A percentile compares a stretch with the other conserved stretches of the same genome.
These are phyloP conservation scores for Lepiota brunneoincarnata DNA, from an alignment of 768 basidiomycete species.

Conservation along the genomic window DNA sequence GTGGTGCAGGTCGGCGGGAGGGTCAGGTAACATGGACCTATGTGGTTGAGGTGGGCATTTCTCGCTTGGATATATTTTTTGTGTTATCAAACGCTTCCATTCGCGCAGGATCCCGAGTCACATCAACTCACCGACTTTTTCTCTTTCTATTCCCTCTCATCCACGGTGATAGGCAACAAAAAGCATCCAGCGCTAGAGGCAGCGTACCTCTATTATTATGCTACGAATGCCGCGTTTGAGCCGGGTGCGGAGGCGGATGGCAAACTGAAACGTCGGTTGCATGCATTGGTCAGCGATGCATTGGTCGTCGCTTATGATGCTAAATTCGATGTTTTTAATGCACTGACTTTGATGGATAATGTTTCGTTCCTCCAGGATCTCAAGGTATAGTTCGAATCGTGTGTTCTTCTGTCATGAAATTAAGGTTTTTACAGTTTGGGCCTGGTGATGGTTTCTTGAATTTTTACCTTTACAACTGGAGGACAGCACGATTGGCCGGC, in stretches of 20 bases:
- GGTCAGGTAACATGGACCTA: slow-evolving; percentile 95
- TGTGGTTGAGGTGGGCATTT: slow-evolving; percentile 77
- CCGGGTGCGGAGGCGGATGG: slow-evolving; percentile 59
- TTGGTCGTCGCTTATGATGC: slow-evolving; percentile 78
- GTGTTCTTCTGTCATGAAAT: not conserved
- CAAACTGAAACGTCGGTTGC: slow-evolving; percentile 65
- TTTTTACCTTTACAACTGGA: slow-evolving; percentile 95
- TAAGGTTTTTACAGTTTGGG: slow-evolving; percentile 68
- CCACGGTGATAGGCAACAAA: slow-evolving; percentile 79
- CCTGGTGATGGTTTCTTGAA: slow-evolving; percentile 88
- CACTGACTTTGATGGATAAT: slow-evolving; percentile 94
- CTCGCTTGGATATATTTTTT: slow-evolving; percentile 1
- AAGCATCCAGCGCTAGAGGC: slow-evolving; percentile 80
- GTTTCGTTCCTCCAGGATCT: slow-evolving; percentile 75
- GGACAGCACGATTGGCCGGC: slow-evolving; percentile 78
- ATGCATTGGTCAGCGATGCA: slow-evolving; percentile 74
- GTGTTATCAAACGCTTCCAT: not conserved
- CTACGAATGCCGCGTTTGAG: slow-evolving; percentile 70
- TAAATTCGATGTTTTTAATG: slow-evolving; percentile 96
- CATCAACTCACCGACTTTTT: slow-evolving; percentile 92
- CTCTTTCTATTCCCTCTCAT: slow-evolving; percentile 96
- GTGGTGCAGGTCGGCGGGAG: slow-evolving; percentile 49
- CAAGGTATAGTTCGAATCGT: slow-evolving; percentile 50
- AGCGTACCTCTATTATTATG: slow-evolving; percentile 96
- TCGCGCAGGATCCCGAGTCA: slow-evolving; percentile 69